A percentile compares a stretch with the other conserved stretches of the same genome.
phyloP scores from a whole-genome alignment of 176 grass and related monocot genomes.

The Aegilops tauschii region DNA sequence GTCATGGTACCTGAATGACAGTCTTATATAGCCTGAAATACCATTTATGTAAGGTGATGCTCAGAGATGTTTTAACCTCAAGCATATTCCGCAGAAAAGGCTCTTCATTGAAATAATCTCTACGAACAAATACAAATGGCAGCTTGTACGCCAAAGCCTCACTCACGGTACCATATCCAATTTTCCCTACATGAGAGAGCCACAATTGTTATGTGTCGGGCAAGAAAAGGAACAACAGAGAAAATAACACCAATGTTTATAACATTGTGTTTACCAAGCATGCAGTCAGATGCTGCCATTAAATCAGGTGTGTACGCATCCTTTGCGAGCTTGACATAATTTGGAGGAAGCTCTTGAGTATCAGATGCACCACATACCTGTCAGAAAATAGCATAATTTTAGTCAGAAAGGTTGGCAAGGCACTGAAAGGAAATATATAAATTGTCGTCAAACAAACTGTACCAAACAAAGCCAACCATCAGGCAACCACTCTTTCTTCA shows the following conservation, averaged over 20 bases:
- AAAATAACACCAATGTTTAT: conserved; percentile 9
- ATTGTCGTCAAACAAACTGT: conserved; percentile 24
- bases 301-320: conserved; percentile 97
- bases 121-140: conserved; percentile 92
- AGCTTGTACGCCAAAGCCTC: conserved; percentile 97
- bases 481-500: conserved; percentile 91
- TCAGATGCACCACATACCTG: conserved; percentile 98
- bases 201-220: not conserved
- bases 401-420: conserved; percentile 9
- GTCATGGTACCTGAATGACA: conserved; percentile 17
- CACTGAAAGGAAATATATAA: conserved; percentile 10
- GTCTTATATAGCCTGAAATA: not conserved
- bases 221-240: conserved; percentile 1
- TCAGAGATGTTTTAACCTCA: conserved; percentile 61
- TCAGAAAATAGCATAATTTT: conserved; percentile 12
- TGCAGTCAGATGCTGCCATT: conserved; percentile 95
- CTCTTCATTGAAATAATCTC: conserved; percentile 99
- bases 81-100: conserved; percentile 98
- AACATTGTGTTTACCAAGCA: conserved; percentile 78
- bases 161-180: conserved; percentile 94
- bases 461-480: conserved; percentile 96
- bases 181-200: conserved; percentile 70
- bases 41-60: not conserved
- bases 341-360: conserved; percentile 81
- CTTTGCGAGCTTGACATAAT: conserved; percentile 93